Base-by-base conservation (phyloP, 73 alveolate genomes). In the Stentor coeruleus region DNA sequence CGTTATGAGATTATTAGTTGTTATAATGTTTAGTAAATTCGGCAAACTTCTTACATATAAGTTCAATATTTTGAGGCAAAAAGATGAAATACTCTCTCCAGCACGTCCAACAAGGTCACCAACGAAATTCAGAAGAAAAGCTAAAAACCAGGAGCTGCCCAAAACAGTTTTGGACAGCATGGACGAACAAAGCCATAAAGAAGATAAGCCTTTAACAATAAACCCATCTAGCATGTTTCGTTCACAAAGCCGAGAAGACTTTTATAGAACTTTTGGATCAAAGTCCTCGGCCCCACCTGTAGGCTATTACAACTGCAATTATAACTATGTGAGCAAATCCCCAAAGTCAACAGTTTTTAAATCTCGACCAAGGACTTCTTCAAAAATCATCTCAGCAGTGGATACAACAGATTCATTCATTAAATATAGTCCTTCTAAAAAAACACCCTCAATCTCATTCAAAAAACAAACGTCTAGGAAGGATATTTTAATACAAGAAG, bases 181-280 rank as follows among this genome's bases (percentile, higher is more conserved):
- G 66, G 20, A 20, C 6, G 28, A 49, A 49, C 66, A 20, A 49
- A 11, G 20, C 6, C 66, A 11, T 20, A 6, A 11, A n/a, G n/a
- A 6, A 49, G 66, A 6, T 6, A 49, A 6, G 6, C 66, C 66
- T 11, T 6, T 11, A 20, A 11, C 20, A 20, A 49, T 11, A 20
- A 6, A 6, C 6, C 66, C 66, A 49, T 11, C 28, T 49, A 6
- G 20, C 66, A 49, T 49, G 28, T 49, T 49, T 20, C 6, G 66
- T 11, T 49, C 66, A 49, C 66, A 49, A 20, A 49, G 66, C 66
- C 66, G 66, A 49, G 66, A 49, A 11, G 66, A 49, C 66, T 49
- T 49, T 49, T 49, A 49, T 20, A 49, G 20, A 20, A 49, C 66
- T 49, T 11, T 49, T 20, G 66, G 66, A 49, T n/a, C n/a, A n/a